Evolutionary conservation across 2,329 filamentous ascomycete genomes (phyloP).

Genomic region (Hymenoscyphus scutula): DNA sequence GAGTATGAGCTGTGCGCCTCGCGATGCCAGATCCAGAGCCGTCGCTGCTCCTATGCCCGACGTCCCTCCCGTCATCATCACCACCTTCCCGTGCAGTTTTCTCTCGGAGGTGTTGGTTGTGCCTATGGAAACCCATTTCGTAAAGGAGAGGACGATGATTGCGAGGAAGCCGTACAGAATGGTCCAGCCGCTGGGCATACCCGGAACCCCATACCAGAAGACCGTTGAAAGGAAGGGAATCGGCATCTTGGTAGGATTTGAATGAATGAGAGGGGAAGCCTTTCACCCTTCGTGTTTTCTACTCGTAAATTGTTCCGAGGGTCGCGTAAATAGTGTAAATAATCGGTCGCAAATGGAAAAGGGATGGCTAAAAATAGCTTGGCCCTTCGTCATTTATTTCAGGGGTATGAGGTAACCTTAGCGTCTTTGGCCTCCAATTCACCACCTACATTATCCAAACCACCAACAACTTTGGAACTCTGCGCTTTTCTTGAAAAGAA

Average conservation of each 20-base stretch:
- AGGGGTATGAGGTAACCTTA: constrained; percentile 21
- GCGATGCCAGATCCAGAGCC: constrained; percentile 69
- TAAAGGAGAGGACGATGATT: constrained; percentile 49
- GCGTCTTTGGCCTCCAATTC: neutral
- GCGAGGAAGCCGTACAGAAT: constrained; percentile 53
- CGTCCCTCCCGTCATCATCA: constrained; percentile 91
- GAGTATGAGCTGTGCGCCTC: constrained; percentile 88
- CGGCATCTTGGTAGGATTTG: constrained; percentile 28
- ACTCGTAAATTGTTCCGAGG: neutral
- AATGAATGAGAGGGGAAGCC: constrained; percentile 10
- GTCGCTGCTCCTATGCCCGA: constrained; percentile 84
- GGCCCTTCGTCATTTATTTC: neutral
- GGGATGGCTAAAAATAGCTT: constrained; percentile 1
- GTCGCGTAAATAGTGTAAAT: no score
- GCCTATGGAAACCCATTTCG: constrained; percentile 79
- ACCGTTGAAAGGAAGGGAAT: constrained; percentile 33
- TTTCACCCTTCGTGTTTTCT: neutral
- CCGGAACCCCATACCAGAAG: constrained; percentile 26
- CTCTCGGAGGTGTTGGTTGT: constrained; percentile 72
- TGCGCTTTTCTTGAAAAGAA: neutral
- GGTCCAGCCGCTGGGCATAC: constrained; percentile 38
- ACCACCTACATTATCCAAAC: neutral
- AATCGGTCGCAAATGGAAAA: neutral
- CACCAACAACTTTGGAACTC: neutral
- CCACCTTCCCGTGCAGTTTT: constrained; percentile 87